Evolutionary conservation across 441 rosid species (phyloP).

Genomic region (Aquilaria agallochum): DNA sequence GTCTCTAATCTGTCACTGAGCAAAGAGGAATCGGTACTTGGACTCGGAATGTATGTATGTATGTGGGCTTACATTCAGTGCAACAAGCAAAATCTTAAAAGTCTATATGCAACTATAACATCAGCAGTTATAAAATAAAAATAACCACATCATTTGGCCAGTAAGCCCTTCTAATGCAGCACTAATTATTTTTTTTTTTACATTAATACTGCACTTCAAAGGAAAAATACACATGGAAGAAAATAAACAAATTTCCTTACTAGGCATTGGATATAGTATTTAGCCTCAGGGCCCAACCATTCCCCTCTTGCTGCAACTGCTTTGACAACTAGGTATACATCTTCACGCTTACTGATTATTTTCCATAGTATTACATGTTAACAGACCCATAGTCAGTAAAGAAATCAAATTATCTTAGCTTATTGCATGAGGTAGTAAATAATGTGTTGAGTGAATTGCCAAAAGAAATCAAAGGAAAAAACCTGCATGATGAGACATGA

Average conservation of each 20-base stretch:
- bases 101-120: neutral
- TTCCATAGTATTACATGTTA: constrained; percentile 22
- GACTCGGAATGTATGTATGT: constrained; percentile 3
- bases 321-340: constrained; percentile 73
- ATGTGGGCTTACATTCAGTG: no score
- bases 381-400: no score
- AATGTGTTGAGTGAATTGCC: no score
- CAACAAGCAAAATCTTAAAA: constrained; percentile 3
- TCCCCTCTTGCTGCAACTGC: constrained; percentile 65
- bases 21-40: constrained; percentile 38
- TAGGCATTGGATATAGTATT: constrained; percentile 59
- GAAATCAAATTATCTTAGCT: no score
- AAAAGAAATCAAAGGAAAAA: neutral
- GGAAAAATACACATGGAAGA: neutral
- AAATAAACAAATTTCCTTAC: constrained; percentile 44
- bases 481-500: constrained; percentile 72
- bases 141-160: no score
- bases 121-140: no score
- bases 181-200: no score
- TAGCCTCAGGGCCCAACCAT: constrained; percentile 51
- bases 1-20: constrained; percentile 96
- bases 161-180: no score
- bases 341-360: constrained; percentile 76
- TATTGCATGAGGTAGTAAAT: no score
- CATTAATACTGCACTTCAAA: no score